A percentile compares a stretch with the other conserved stretches of the same genome.
Conservation (phyloP, 2,329 filamentous ascomycete genomes). For the Sphaerostilbella broomeana region DNA sequence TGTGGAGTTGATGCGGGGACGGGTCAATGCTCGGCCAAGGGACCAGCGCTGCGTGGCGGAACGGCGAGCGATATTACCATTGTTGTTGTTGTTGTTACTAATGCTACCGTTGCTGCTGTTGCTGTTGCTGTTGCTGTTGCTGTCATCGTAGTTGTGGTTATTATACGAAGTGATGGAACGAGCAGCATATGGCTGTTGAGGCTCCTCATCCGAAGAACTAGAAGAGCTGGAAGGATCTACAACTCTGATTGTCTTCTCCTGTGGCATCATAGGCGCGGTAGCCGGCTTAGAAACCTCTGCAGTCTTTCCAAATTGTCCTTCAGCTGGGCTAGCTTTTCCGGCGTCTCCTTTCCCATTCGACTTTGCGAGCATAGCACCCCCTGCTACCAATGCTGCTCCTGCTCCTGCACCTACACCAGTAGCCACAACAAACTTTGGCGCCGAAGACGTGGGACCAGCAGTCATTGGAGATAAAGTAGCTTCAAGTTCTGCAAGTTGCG, state of each 20-base stretch:
- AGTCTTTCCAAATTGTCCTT: neutral
- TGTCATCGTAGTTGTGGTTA: constrained; percentile 1
- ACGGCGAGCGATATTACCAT: constrained; percentile 12
- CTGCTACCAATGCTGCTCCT: constrained; percentile 3
- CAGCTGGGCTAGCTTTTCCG: neutral
- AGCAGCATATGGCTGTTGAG: constrained; percentile 11
- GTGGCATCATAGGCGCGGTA: neutral
- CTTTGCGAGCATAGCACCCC: constrained; percentile 2
- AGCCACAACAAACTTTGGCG: constrained; percentile 4
- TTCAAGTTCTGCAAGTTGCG: constrained; percentile 22
- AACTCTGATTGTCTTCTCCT: constrained; percentile 8
- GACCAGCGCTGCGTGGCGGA: constrained; percentile 8
- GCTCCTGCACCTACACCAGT: constrained; percentile 6
- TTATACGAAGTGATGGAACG: constrained; percentile 20
- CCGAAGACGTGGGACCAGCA: constrained; percentile 7
- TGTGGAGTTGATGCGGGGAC: constrained; percentile 22
- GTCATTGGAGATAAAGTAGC: constrained; percentile 14
- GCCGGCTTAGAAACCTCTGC: neutral
- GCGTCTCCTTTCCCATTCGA: constrained; percentile 1
- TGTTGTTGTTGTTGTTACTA: neutral
- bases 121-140: neutral
- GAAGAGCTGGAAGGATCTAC: constrained; percentile 11
- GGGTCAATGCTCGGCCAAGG: constrained; percentile 18
- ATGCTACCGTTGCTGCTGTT: constrained; percentile 12
- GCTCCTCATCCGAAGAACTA: constrained; percentile 9